Base-by-base conservation (phyloP, 345 rosid species). In the Abelmoschus esculentus region DNA sequence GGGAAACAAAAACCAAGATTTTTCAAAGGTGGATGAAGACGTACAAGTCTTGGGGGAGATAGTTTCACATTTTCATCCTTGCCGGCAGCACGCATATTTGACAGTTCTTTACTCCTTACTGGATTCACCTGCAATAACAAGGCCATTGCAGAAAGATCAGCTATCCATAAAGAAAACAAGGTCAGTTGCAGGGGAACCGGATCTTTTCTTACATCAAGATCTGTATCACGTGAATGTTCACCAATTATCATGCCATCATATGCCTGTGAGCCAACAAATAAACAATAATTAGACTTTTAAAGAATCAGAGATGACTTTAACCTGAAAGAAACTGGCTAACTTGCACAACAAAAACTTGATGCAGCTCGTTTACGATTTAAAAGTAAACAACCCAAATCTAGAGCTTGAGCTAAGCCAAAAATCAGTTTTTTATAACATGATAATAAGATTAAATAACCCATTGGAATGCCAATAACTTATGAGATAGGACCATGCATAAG, bases 161-260 rank as follows among this genome's bases (percentile, higher is more conserved):
- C 72, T 52, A 61, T 15, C 71, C 47, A 17, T 19, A 76, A 44
- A 71, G 22, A 70, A 60, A 5, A 61, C 2, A 69, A 55, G 13
- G 31, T 29, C 19, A 3, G 53, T 58, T 15, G n/a, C 11, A 26
- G 59, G 15, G 47, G 55, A 18, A 29, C 17, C 11, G 18, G 1
- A 31, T 68, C 10, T 54, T 68, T 32, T 65, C 93, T 86, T 87
- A 95, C 99, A 81, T 95, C 99, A 34, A 95, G 97, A 83, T 95
- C 99, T 3, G 91, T 70, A 75, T 91, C 99, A 74, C 99, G 82
- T 74, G 99, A 84, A 81, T 95, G 97, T 79, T 95, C 99, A 72
- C 99, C 99, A 29, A 95, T 83, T 70, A 95, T 87, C 99, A 95
- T 95, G 74, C 99, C 99, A 79, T 95, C 99, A 70, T 95, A 95